phyloP scores from a whole-genome alignment of 257 asterid species.

The Voacanga thouarsii region DNA sequence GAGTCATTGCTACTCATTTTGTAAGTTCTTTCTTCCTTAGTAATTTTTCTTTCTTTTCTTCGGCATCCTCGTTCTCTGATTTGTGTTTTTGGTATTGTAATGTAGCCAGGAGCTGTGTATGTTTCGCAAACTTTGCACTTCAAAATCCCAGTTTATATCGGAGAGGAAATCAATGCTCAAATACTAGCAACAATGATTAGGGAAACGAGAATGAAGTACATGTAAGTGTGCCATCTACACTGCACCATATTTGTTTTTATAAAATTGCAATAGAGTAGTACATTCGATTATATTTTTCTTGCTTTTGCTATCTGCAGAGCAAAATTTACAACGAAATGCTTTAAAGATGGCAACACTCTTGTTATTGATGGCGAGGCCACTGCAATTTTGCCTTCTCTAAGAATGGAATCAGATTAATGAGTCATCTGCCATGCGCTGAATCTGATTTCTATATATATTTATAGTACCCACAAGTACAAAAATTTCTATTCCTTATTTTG shows the following conservation, averaged over 20 bases:
- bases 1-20: slow-evolving; percentile 70
- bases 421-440: too few relatives aligned
- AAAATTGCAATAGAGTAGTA: background rate
- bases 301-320: slow-evolving; percentile 32
- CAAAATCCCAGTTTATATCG: slow-evolving; percentile 63
- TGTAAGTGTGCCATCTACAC: slow-evolving; percentile 33
- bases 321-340: slow-evolving; percentile 61
- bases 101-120: slow-evolving; percentile 84
- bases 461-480: background rate
- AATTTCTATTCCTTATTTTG: background rate
- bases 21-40: slow-evolving; percentile 31
- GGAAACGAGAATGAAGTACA: slow-evolving; percentile 39
- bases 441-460: too few relatives aligned
- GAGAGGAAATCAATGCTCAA: slow-evolving; percentile 58
- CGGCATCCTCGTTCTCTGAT: background rate
- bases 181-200: slow-evolving; percentile 51
- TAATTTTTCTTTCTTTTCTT: background rate
- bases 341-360: slow-evolving; percentile 33
- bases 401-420: slow-evolving; percentile 12
- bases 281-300: background rate
- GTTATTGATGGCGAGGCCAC: slow-evolving; percentile 71
- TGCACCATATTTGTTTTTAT: background rate
- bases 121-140: slow-evolving; percentile 71
- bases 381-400: slow-evolving; percentile 49
- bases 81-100: background rate